Conservation (phyloP, 2,329 filamentous ascomycete genomes). For the Penicillium psychrosexuale region DNA sequence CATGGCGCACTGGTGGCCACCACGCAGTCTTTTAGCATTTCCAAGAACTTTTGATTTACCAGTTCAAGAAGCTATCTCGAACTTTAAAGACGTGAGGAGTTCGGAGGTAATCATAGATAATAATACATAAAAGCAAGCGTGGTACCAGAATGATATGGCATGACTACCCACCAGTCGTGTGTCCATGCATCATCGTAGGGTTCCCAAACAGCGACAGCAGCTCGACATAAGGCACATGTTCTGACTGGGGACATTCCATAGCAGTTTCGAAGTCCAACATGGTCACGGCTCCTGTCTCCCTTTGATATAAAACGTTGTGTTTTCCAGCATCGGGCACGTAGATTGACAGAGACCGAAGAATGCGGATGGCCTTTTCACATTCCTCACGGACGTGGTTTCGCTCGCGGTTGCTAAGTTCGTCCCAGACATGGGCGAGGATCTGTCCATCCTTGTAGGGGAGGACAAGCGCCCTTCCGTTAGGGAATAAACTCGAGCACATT, state of each 20-base stretch:
- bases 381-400: not conserved
- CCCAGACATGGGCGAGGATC: not conserved
- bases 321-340: not conserved
- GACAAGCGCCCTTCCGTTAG: not conserved
- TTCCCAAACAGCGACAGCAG: not conserved
- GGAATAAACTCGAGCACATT: not conserved
- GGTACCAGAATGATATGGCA: not conserved
- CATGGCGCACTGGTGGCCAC: no score
- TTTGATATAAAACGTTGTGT: not conserved
- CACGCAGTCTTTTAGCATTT: not conserved
- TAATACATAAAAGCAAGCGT: not conserved
- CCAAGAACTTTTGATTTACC: not conserved
- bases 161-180: not conserved
- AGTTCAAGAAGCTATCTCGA: not conserved
- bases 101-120: not conserved
- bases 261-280: no score
- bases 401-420: not conserved
- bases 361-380: not conserved
- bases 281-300: no score
- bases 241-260: not conserved
- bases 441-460: not conserved
- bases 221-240: not conserved
- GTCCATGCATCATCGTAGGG: not conserved
- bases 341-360: not conserved
- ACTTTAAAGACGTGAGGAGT: not conserved